Conservation (phyloP, 2,329 filamentous ascomycete species). For the Pseudocercospora fijiensis region DNA sequence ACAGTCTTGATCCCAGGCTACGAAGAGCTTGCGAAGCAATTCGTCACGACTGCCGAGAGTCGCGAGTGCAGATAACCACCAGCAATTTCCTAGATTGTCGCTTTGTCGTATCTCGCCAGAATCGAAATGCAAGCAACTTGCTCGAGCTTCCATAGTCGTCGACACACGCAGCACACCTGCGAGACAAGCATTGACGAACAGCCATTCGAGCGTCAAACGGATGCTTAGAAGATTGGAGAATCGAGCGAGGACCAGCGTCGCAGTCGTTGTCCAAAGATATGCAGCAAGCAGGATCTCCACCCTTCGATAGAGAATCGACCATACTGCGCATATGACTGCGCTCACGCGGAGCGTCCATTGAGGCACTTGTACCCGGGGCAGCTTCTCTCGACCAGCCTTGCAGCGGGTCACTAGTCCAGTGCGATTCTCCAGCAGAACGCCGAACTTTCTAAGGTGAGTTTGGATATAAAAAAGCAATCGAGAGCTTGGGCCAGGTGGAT, state of each 20-base stretch:
- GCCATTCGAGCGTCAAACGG: background rate
- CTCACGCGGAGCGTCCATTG: background rate
- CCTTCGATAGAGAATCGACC: background rate
- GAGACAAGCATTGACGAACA: background rate
- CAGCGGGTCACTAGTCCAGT: background rate
- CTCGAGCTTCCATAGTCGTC: slow-evolving; percentile 28
- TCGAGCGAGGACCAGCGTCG: background rate
- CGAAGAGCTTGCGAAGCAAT: slow-evolving; percentile 69
- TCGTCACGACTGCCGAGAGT: slow-evolving; percentile 73
- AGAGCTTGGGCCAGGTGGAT: background rate
- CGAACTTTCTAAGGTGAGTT: background rate
- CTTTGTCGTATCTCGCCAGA: slow-evolving; percentile 76
- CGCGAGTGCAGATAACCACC: slow-evolving; percentile 75
- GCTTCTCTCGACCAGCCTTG: background rate
- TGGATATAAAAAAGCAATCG: background rate
- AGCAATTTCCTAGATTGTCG: slow-evolving; percentile 70
- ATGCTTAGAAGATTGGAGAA: background rate
- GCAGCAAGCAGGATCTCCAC: background rate
- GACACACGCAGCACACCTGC: background rate
- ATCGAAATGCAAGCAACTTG: slow-evolving; percentile 44
- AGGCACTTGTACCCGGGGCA: background rate
- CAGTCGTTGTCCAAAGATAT: background rate
- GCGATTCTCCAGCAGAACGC: background rate
- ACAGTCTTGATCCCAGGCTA: slow-evolving; percentile 66
- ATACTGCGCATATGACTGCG: background rate